These are phyloP conservation scores for Collybia mongolica DNA, from an alignment of 768 basidiomycete species.

Conservation along the genomic window DNA sequence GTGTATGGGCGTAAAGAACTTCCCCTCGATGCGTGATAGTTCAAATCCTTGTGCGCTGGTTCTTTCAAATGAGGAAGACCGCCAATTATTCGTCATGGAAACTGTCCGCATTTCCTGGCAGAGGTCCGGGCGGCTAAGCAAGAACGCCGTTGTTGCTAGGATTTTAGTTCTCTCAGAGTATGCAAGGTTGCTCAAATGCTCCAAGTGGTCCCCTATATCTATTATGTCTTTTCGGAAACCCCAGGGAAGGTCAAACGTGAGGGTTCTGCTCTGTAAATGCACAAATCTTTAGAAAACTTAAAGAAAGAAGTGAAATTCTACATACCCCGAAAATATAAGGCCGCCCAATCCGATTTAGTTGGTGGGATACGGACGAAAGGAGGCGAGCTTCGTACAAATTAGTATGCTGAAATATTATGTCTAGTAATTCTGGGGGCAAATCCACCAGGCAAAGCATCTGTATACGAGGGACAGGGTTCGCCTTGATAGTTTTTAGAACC, in stretches of 20 bases:
- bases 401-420: too few relatives aligned
- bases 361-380: too few relatives aligned
- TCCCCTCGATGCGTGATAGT: neutral
- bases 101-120: neutral
- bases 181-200: neutral
- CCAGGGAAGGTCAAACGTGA: neutral
- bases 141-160: neutral
- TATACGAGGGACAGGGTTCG: too few relatives aligned
- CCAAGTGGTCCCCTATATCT: neutral
- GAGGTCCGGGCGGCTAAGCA: conserved; percentile 1
- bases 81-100: neutral
- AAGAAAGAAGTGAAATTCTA: too few relatives aligned
- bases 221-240: neutral
- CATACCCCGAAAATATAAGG: too few relatives aligned
- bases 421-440: too few relatives aligned
- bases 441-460: too few relatives aligned
- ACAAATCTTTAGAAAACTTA: too few relatives aligned
- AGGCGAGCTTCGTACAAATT: too few relatives aligned
- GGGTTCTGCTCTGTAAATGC: neutral
- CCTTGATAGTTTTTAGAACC: too few relatives aligned
- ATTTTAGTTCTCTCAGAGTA: neutral
- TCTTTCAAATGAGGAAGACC: neutral
- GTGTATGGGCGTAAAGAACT: neutral
- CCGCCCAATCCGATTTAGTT: too few relatives aligned
- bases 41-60: neutral